A percentile compares a stretch with the other conserved stretches of the same genome.
Conservation (phyloP, 2,329 filamentous ascomycete genomes). For the Neofusicoccum parvum region DNA sequence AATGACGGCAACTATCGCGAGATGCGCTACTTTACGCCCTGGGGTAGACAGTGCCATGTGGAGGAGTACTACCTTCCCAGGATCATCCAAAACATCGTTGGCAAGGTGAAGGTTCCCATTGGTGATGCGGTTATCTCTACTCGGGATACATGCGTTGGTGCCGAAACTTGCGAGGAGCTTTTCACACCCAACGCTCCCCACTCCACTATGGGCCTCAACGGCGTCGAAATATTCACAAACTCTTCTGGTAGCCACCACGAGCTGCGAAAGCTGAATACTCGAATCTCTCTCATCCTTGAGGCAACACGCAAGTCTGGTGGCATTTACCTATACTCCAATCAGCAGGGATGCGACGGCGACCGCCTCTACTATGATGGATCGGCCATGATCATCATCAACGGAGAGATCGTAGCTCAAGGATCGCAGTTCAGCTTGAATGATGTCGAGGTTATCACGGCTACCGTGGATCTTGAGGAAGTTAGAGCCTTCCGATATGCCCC, state of each 20-base stretch:
- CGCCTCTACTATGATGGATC: constrained; percentile 50
- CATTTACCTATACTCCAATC: constrained; percentile 66
- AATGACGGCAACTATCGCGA: constrained; percentile 65
- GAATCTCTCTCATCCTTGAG: constrained; percentile 66
- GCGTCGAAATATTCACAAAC: constrained; percentile 71
- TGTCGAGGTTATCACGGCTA: constrained; percentile 58
- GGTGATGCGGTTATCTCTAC: constrained; percentile 68
- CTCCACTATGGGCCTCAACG: constrained; percentile 64
- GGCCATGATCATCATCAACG: constrained; percentile 65
- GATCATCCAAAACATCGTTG: constrained; percentile 59
- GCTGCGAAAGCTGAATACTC: constrained; percentile 65
- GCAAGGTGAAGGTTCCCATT: constrained; percentile 62
- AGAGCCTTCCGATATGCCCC: constrained; percentile 60
- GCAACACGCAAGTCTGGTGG: constrained; percentile 65
- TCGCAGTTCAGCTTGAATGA: constrained; percentile 64
- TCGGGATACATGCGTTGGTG: constrained; percentile 63
- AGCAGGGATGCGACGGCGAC: constrained; percentile 52
- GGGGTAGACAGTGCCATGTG: constrained; percentile 55
- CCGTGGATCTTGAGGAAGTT: constrained; percentile 69
- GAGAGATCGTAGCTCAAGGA: constrained; percentile 65
- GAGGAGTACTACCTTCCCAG: constrained; percentile 68
- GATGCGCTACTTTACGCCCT: constrained; percentile 39
- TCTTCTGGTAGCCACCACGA: constrained; percentile 69
- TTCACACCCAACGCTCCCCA: constrained; percentile 51
- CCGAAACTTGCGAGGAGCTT: constrained; percentile 64